Percentiles rank a stretch among this genome's conserved stretches.
phyloP scores from a whole-genome alignment of 805 yeast genomes.

The Yarrowia divulgata region DNA sequence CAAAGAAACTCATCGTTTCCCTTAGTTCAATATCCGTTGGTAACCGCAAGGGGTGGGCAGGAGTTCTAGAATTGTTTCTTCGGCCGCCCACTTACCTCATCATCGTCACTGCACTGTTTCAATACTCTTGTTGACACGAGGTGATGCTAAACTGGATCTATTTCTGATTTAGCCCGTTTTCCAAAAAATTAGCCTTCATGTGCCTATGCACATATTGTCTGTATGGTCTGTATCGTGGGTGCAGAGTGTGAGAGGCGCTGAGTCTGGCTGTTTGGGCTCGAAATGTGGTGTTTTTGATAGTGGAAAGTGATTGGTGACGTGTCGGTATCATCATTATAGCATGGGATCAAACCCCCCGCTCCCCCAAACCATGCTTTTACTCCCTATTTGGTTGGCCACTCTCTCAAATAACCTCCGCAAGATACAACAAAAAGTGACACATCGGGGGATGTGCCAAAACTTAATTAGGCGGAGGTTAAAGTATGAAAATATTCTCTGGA shows the following conservation, averaged over 20 bases:
- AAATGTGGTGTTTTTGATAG: too few species aligned
- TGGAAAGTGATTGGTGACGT: background rate
- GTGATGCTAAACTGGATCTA: background rate
- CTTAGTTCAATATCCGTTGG: background rate
- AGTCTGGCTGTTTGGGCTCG: background rate
- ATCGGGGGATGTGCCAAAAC: slow-evolving; percentile 33
- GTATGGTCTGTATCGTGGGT: slow-evolving; percentile 15
- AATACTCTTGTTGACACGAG: background rate
- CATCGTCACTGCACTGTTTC: background rate
- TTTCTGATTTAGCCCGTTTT: slow-evolving; percentile 9
- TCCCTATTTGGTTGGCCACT: background rate
- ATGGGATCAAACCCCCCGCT: background rate
- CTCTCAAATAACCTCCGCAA: background rate
- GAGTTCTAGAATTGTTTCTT: too few species aligned
- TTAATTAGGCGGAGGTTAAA: slow-evolving; percentile 23
- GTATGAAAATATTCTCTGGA: slow-evolving; percentile 30
- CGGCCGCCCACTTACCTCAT: too few species aligned
- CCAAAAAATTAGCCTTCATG: slow-evolving; percentile 9
- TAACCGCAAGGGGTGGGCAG: background rate
- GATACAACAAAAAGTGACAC: slow-evolving; percentile 24
- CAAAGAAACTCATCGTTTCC: slow-evolving; percentile 2
- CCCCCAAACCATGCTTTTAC: background rate
- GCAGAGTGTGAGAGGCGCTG: background rate
- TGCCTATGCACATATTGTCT: background rate
- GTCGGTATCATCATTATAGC: background rate